Percentiles rank a stretch among this genome's conserved stretches.
These are phyloP conservation scores for Aspergillus steynii DNA, from an alignment of 495 filamentous ascomycete species.

Conservation along the genomic window DNA sequence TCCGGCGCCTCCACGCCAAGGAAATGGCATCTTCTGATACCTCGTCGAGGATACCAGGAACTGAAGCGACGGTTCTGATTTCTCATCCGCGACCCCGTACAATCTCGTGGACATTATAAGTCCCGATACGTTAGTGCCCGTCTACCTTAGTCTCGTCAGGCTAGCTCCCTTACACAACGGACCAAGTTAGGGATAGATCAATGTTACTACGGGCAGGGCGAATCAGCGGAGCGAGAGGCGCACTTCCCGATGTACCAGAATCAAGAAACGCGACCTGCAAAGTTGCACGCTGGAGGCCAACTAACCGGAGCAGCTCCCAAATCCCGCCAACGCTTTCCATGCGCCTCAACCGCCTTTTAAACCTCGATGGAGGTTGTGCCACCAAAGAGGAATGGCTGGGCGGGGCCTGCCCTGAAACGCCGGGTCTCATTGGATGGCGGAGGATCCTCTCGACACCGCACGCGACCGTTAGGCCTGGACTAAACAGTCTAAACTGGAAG, in stretches of 20 bases:
- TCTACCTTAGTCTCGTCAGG: not conserved
- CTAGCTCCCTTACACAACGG: not conserved
- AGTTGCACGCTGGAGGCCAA: no score
- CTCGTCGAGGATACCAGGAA: not conserved
- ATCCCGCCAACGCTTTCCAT: not conserved
- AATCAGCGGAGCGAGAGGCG: not conserved
- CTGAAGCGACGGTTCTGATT: not conserved
- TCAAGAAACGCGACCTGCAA: no score
- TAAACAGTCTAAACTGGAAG: not conserved
- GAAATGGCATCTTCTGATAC: not conserved
- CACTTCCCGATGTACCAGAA: not conserved
- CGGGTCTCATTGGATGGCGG: slow-evolving; percentile 8
- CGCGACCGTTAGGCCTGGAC: slow-evolving; percentile 15
- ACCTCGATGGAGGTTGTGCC: slow-evolving; percentile 2
- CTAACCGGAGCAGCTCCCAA: not conserved
- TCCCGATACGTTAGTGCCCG: not conserved
- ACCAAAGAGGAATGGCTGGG: slow-evolving; percentile 5
- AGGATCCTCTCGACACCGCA: slow-evolving; percentile 8
- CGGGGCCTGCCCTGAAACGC: not conserved
- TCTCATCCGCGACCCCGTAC: not conserved
- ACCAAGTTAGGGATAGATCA: not conserved
- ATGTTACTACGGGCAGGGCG: not conserved
- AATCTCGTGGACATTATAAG: not conserved
- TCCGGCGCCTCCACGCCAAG: not conserved
- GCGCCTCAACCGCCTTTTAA: slow-evolving; percentile 4